Evolutionary conservation across 1,284 basidiomycete species (phyloP).

Genomic region (Stereum hirsutum): DNA sequence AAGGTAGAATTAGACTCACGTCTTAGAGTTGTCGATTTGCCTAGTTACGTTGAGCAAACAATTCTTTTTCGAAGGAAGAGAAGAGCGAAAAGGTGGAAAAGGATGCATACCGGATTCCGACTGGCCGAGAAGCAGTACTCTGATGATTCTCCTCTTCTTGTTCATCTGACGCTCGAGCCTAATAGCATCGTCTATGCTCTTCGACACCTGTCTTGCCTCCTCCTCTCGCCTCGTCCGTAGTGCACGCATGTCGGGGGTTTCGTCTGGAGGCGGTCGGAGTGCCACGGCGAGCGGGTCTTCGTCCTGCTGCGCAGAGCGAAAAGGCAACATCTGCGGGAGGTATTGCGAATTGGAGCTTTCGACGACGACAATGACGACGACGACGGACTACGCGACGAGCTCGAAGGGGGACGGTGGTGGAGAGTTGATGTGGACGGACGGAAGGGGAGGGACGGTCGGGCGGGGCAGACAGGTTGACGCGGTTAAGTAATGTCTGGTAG

Average conservation of each 20-base stretch:
- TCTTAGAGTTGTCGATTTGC: conserved; percentile 67
- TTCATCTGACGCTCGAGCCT: conserved; percentile 44
- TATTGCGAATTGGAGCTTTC: too few species aligned
- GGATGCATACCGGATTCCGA: conserved; percentile 56
- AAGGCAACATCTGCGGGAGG: conserved; percentile 3
- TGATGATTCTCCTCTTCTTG: conserved; percentile 51
- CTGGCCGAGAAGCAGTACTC: conserved; percentile 58
- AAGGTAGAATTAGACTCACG: too few species aligned
- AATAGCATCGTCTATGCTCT: conserved; percentile 53
- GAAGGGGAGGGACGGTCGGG: too few species aligned
- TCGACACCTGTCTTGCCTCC: conserved; percentile 44
- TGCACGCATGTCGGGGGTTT: conserved; percentile 41
- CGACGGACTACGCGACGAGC: too few species aligned
- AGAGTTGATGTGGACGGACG: too few species aligned
- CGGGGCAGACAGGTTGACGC: too few species aligned
- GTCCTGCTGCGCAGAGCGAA: conserved; percentile 4
- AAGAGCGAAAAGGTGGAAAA: background rate
- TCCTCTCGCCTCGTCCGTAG: conserved; percentile 41
- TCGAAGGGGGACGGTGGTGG: too few species aligned
- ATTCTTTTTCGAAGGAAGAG: background rate
- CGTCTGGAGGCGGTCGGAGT: conserved; percentile 44
- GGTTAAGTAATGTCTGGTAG: too few species aligned
- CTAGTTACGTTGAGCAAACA: conserved; percentile 20
- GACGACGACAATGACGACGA: too few species aligned
- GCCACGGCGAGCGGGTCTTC: conserved; percentile 20